phyloP scores from a whole-genome alignment of 306 rosid species.

The Dryas octopetala region DNA sequence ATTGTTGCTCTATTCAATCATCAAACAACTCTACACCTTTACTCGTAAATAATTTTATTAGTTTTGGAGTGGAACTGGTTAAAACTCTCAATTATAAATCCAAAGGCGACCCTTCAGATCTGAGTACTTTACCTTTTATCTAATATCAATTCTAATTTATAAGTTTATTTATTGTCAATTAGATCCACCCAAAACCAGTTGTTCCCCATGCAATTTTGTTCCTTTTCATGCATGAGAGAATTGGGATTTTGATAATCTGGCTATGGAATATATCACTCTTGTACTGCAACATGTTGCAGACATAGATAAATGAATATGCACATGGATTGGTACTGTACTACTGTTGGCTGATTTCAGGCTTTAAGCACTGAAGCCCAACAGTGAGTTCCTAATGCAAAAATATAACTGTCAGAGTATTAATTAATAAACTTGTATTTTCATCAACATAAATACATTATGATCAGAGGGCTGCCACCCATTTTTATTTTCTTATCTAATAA shows the following conservation, averaged over 20 bases:
- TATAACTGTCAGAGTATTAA: too few relatives aligned
- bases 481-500: neutral
- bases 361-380: neutral
- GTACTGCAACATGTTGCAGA: neutral
- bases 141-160: neutral
- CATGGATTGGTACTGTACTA: neutral
- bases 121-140: neutral
- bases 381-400: neutral
- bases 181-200: conserved; percentile 15
- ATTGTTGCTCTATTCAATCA: conserved; percentile 36
- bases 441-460: neutral
- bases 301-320: neutral
- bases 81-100: neutral
- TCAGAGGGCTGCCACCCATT: neutral
- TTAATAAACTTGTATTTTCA: too few relatives aligned
- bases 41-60: neutral
- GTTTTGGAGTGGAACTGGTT: conserved; percentile 4
- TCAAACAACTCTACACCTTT: conserved; percentile 34
- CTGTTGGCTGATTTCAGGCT: neutral
- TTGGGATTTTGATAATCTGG: conserved; percentile 20
- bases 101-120: neutral
- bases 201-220: conserved; percentile 11
- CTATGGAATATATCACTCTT: neutral
- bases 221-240: conserved; percentile 6
- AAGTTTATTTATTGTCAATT: neutral